Base-by-base conservation (phyloP, 371 early-diverging fungal species). In the Mucor piriformis region DNA sequence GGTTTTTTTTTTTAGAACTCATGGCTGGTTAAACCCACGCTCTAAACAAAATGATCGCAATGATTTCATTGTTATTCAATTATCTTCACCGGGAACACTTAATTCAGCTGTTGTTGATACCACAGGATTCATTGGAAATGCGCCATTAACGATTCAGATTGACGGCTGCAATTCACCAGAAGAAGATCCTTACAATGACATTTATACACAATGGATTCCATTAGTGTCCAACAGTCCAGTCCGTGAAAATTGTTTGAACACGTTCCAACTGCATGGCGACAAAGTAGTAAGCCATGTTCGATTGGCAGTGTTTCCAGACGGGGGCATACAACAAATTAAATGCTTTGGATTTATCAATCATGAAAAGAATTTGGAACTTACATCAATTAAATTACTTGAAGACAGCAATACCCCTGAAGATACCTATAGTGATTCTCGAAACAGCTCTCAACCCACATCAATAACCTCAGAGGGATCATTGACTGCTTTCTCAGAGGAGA, bases 1-100 rank as follows among this genome's bases (percentile, higher is more conserved):
- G 23, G 50, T 27, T 3, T 15, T 23, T 51, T 12, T 6, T 50
- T 33, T 20, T 49, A 82, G 79, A 64, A 73, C 76, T 12, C 81
- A 83, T 63, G 92, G 92, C 12, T 91, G 92, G 92, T 83, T 87
- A 64, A 88, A 91, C 11, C 77, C 81, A 51, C 81, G 88, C 25
- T 84, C 85, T 6, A 78, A 82, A 6, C 54, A 63, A 12, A 58
- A 72, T 2, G 69, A 78, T 43, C 82, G 89, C 69, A 77, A 76
- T 33, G 92, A 95, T 57, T 85, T 82, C 81, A 81, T 83, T 15
- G 74, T 86, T 13, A 74, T 94, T 56, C 72, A 82, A 37, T 76
- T 94, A 18, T 92, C 89, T 10, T 69, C 78, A 56, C 63, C 84
- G 0, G 91, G 89, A 1, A 81, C 67, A 40, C 68, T 94, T 15